Evolutionary conservation across 352 stramenopile genomes (phyloP), one percentile per base, ranked within the genome.

Genomic region (Globisporangium radiosum): DNA sequence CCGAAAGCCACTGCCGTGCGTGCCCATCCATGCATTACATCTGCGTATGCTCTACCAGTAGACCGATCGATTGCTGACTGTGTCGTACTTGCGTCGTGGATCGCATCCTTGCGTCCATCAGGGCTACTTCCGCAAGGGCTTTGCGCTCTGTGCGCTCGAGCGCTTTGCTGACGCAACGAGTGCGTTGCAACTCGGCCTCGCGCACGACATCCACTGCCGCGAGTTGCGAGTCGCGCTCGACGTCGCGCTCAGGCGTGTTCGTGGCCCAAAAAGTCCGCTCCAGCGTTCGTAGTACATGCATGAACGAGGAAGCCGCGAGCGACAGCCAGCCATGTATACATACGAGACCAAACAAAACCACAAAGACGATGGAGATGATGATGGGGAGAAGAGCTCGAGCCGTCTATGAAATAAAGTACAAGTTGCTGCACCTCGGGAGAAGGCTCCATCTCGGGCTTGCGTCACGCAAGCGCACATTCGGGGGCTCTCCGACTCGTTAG

Each of bases 51-150:
- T 33, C 25, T 33, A 33, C 25, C 25, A 33, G 25, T 33, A 33
- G 25, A 33, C 25, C 25, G 25, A 3, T 33, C 25, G 25, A 33
- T 2, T 33, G 25, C 25, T 33, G 25, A 33, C 25, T 33, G 25
- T 33, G 25, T 33, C 25, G 25, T 3, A 33, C 25, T 33, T 33
- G 25, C 43, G 43, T 17, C 43, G 42, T 47, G 43, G n/a, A 5
- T 47, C 43, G n/a, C n/a, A 15, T 47, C 11, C 10, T 15, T 52
- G 44, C 40, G 9, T 36, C 63, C n/a, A 40, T 40, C 47, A 90
- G 81, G 78, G 71, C 9, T 89, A 88, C 53, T 91, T 79, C 56
- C 81, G 81, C 15, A 85, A 84, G 53, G 78, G 81, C 11, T 87
- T 69, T 55, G 81, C 81, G 7, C 50, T 91, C 9, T 89, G 69